Conservation (phyloP, 108 stramenopile genomes). For the Nitzschia palea region DNA sequence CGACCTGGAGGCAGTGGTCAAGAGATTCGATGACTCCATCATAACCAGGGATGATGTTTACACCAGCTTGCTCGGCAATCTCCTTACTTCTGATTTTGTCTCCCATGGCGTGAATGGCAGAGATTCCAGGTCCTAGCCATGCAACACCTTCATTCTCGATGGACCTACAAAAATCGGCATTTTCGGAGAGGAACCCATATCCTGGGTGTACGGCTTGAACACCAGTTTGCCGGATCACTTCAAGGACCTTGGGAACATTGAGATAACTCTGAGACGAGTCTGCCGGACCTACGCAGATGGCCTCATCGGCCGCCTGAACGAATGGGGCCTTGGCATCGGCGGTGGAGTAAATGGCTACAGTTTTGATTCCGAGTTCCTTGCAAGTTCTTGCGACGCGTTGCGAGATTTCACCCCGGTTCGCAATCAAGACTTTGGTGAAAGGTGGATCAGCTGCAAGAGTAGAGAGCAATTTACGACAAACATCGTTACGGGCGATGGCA, state of each 20-base stretch:
- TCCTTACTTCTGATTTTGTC: slow-evolving; percentile 87
- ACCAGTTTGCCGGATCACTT: slow-evolving; percentile 65
- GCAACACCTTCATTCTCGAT: slow-evolving; percentile 48
- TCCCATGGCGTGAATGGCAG: slow-evolving; percentile 80
- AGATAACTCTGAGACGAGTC: slow-evolving; percentile 75
- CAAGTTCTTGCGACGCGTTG: slow-evolving; percentile 89
- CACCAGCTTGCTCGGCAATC: slow-evolving; percentile 66
- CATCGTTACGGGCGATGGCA: background rate
- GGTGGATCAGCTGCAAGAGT: slow-evolving; percentile 18
- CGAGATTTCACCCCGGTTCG: slow-evolving; percentile 96
- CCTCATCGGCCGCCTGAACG: slow-evolving; percentile 66
- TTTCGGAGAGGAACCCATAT: slow-evolving; percentile 93
- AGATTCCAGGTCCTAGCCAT: slow-evolving; percentile 87
- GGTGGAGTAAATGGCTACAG: slow-evolving; percentile 83
- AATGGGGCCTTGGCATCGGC: slow-evolving; percentile 74
- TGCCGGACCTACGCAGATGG: slow-evolving; percentile 84
- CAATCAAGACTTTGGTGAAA: slow-evolving; percentile 80
- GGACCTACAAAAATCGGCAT: slow-evolving; percentile 75
- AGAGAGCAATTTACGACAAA: slow-evolving; percentile 15
- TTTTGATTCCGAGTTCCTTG: slow-evolving; percentile 62
- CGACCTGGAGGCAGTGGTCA: slow-evolving; percentile 41
- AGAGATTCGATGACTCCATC: slow-evolving; percentile 46
- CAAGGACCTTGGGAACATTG: slow-evolving; percentile 65
- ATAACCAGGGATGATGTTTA: slow-evolving; percentile 90
- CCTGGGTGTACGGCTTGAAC: slow-evolving; percentile 95